phyloP scores from a whole-genome alignment of 768 basidiomycete genomes.

The Candolleomyces aberdarensis region DNA sequence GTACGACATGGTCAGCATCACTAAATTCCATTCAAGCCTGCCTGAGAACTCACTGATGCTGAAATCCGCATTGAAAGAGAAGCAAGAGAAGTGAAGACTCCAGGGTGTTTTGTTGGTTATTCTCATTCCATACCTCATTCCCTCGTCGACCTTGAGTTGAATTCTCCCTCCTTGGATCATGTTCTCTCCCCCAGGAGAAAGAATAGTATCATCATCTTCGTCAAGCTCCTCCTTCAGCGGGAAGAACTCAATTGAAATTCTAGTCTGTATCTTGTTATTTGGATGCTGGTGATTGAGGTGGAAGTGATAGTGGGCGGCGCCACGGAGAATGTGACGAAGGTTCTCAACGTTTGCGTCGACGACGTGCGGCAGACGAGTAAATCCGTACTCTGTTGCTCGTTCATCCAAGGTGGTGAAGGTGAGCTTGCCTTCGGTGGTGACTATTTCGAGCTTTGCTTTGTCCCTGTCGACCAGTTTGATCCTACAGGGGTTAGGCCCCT shows the following conservation, averaged over 20 bases:
- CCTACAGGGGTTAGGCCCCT: neutral
- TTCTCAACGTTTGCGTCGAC: conserved; percentile 1
- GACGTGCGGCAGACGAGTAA: conserved; percentile 15
- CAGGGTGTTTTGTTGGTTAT: conserved; percentile 26
- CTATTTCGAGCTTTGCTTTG: conserved; percentile 15
- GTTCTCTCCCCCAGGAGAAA: conserved; percentile 20
- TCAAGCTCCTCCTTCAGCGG: conserved; percentile 17
- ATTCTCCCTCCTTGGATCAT: conserved; percentile 23
- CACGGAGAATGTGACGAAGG: conserved; percentile 17
- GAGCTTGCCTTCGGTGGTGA: conserved; percentile 13
- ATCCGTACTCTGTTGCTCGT: conserved; percentile 16
- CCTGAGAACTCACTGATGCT: conserved; percentile 24
- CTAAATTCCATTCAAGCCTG: neutral
- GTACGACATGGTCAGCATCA: conserved; percentile 9
- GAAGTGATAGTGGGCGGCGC: conserved; percentile 21
- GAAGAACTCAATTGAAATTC: conserved; percentile 28
- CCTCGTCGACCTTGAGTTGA: conserved; percentile 13
- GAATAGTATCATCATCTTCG: conserved; percentile 15
- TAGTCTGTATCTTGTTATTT: conserved; percentile 8
- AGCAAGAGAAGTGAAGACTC: neutral
- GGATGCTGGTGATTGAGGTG: conserved; percentile 23
- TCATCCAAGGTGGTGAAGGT: conserved; percentile 19
- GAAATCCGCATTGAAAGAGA: neutral
- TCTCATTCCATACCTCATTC: conserved; percentile 17
- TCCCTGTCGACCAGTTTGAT: conserved; percentile 14